A percentile compares a stretch with the other conserved stretches of the same genome.
Evolutionary conservation across 2,329 filamentous ascomycete species (phyloP).

Genomic region (Aspergillus sp.): DNA sequence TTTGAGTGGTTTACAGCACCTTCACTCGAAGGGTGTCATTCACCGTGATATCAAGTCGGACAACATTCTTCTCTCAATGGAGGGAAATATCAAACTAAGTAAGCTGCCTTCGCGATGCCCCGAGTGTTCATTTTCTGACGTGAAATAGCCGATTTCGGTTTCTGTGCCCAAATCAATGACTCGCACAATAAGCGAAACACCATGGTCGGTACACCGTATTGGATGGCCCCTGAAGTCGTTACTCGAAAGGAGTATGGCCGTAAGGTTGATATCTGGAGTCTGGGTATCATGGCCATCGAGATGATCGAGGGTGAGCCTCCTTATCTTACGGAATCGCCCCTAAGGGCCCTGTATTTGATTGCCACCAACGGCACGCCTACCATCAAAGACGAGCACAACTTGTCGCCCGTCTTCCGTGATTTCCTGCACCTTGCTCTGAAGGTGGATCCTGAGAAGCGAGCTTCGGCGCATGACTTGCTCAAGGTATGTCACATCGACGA

Average conservation of each 20-base stretch:
- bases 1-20: constrained; percentile 84
- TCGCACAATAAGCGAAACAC: constrained; percentile 96
- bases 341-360: constrained; percentile 91
- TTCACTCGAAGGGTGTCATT: constrained; percentile 97
- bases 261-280: constrained; percentile 97
- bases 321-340: constrained; percentile 90
- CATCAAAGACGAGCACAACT: constrained; percentile 87
- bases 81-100: constrained; percentile 98
- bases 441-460: constrained; percentile 95
- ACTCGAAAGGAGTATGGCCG: constrained; percentile 96
- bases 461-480: constrained; percentile 89
- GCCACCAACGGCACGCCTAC: constrained; percentile 93
- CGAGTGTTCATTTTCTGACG: constrained; percentile 23
- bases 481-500: constrained; percentile 63
- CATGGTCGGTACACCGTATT: constrained; percentile 98
- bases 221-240: constrained; percentile 99
- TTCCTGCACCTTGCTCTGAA: constrained; percentile 92
- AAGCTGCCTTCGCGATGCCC: constrained; percentile 44
- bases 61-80: constrained; percentile 90
- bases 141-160: constrained; percentile 84
- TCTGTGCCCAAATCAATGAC: constrained; percentile 98
- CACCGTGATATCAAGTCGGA: constrained; percentile 99
- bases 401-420: constrained; percentile 81
- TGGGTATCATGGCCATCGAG: constrained; percentile 99
- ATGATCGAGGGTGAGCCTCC: constrained; percentile 99